Evolutionary conservation across 2,329 filamentous ascomycete genomes (phyloP), one percentile per base, ranked within the genome.

Genomic region (Teratosphaeria epicoccoides): DNA sequence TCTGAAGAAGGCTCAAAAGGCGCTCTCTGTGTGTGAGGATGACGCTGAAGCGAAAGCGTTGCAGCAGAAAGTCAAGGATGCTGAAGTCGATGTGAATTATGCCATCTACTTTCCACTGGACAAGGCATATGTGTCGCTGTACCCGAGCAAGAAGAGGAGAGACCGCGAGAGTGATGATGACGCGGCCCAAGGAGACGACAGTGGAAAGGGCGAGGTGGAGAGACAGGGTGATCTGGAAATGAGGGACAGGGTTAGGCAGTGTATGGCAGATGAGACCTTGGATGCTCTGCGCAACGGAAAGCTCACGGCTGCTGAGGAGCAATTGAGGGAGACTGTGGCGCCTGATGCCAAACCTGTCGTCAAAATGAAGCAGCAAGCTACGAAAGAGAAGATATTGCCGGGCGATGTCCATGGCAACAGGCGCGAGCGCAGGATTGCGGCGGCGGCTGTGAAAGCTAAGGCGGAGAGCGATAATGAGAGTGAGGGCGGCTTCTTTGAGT

Each of bases 51-150:
- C 51, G 23, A 47, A 47, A 12, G 54, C 22, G 24, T 37, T 63
- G 49, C 49, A 48, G 52, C 43, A 47, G 46, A 56, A 52, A 28
- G 59, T 65, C 43, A 56, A 59, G 28, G 63, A 66, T 29, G 81
- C 81, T 24, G 79, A 89, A 63, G 79, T 90, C 11, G 87, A 91
- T 63, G 73, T 86, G 56, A 82, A 87, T 60, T 93, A 93, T 64
- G 81, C 86, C 1, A 76, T 80, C 49, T 85, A 83, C 67, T 86
- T 80, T 56, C 87, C 87, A 1, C 78, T 86, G 44, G 74, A 83
- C 61, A 81, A 87, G 66, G 73, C 77, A 22, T 93, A 93, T 68
- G 75, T 86, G 57, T 75, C 78, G 20, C 65, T 84, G 2, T 84
- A 60, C 50, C 65, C 66, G 5, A 61, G 53, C 22, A 65, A 60